phyloP scores from a whole-genome alignment of 257 asterid species.

The Jacaranda mimosifolia region DNA sequence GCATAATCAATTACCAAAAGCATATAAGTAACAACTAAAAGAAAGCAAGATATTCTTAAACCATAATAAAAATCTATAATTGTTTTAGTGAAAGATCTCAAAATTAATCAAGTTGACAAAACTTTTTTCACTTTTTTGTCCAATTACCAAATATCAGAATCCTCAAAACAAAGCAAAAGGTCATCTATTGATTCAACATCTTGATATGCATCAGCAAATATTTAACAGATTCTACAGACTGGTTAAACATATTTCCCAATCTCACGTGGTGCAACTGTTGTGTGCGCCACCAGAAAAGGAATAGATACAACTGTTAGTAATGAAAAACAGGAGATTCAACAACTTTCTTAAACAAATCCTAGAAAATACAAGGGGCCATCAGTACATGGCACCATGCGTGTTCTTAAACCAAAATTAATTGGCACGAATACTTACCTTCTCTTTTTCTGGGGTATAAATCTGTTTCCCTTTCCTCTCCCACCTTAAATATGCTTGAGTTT shows the following conservation, averaged over 20 bases:
- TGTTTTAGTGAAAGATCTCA: conserved; percentile 21
- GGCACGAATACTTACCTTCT: conserved; percentile 65
- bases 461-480: conserved; percentile 98
- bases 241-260: conserved; percentile 2
- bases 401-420: conserved; percentile 27
- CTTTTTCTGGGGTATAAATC: conserved; percentile 76
- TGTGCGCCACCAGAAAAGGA: conserved; percentile 26
- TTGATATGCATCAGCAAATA: background rate
- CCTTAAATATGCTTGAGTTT: conserved; percentile 90
- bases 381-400: background rate
- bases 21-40: conserved; percentile 11
- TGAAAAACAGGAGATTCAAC: conserved; percentile 20
- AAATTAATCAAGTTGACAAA: conserved; percentile 29
- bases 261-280: background rate
- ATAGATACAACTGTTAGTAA: conserved; percentile 17
- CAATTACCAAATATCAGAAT: conserved; percentile 26
- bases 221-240: conserved; percentile 24
- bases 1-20: conserved; percentile 34
- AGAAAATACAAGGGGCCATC: conserved; percentile 12
- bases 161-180: conserved; percentile 16
- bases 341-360: conserved; percentile 22
- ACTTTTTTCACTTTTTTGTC: background rate
- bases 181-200: conserved; percentile 17
- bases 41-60: conserved; percentile 10
- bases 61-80: background rate